Evolutionary conservation across 2,329 filamentous ascomycete species (phyloP).

Genomic region (Plectosphaerella plurivora): DNA sequence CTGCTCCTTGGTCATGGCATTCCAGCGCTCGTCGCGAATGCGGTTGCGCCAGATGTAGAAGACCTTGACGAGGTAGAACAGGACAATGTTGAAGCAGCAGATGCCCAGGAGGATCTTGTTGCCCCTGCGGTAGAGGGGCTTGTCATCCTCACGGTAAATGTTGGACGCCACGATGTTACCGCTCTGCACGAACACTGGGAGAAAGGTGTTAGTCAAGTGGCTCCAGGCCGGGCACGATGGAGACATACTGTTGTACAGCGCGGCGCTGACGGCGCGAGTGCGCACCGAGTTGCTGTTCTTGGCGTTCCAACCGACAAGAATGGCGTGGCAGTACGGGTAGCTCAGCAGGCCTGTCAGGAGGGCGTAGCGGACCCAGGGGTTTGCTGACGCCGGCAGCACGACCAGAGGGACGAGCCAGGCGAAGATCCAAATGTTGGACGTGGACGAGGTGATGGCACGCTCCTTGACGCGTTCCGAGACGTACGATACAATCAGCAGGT

Average conservation of each 20-base stretch:
- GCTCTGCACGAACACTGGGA: constrained; percentile 29
- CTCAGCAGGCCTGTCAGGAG: constrained; percentile 31
- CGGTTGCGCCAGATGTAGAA: constrained; percentile 45
- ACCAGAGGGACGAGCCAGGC: constrained; percentile 42
- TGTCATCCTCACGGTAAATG: constrained; percentile 52
- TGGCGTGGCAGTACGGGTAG: constrained; percentile 45
- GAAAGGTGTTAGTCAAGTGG: no score
- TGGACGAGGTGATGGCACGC: constrained; percentile 37
- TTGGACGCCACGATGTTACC: constrained; percentile 38
- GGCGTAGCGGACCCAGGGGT: constrained; percentile 37
- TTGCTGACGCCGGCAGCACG: constrained; percentile 27
- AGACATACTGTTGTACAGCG: constrained; percentile 40
- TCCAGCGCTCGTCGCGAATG: constrained; percentile 36
- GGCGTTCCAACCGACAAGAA: constrained; percentile 42
- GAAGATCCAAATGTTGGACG: constrained; percentile 45
- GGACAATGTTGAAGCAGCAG: constrained; percentile 38
- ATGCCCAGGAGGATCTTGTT: constrained; percentile 46
- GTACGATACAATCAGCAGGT: constrained; percentile 40
- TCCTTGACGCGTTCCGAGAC: constrained; percentile 39
- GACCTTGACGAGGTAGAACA: constrained; percentile 38
- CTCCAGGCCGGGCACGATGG: not conserved
- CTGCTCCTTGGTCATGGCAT: constrained; percentile 37
- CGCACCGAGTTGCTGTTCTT: constrained; percentile 44
- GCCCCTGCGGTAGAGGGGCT: constrained; percentile 45
- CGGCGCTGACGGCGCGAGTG: constrained; percentile 40